Evolutionary conservation across 2,329 filamentous ascomycete species (phyloP).

Genomic region (Aspergillus sp.): DNA sequence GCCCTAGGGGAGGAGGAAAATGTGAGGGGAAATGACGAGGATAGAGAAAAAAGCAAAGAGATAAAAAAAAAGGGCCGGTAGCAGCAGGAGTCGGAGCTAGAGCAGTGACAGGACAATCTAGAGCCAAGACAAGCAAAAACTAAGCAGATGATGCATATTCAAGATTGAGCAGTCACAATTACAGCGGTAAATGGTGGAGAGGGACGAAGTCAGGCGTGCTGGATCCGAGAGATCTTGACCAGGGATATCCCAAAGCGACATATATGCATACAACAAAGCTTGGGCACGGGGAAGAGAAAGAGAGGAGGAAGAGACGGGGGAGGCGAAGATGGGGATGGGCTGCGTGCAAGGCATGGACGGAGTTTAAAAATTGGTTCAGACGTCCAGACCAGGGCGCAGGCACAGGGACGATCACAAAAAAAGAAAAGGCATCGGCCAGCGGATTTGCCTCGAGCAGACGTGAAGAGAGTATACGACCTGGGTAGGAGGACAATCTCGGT

Average conservation of each 20-base stretch:
- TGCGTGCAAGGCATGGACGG: constrained; percentile 29
- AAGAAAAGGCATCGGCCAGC: background rate
- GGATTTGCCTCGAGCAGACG: background rate
- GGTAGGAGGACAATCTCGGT: background rate
- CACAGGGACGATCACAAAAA: constrained; percentile 23
- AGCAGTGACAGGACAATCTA: constrained; percentile 25
- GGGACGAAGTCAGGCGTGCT: constrained; percentile 9
- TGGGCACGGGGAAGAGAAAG: constrained; percentile 12
- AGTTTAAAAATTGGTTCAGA: constrained; percentile 16
- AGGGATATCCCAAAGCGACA: constrained; percentile 13
- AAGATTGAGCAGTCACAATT: constrained; percentile 26
- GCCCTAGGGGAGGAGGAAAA: constrained; percentile 5
- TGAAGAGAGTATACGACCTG: background rate
- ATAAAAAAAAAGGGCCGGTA: constrained; percentile 4
- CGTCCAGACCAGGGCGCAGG: constrained; percentile 16
- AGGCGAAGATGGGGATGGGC: constrained; percentile 1
- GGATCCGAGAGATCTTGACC: constrained; percentile 11
- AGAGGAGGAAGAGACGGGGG: background rate
- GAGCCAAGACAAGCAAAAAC: constrained; percentile 44
- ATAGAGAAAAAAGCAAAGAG: constrained; percentile 12
- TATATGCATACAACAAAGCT: background rate
- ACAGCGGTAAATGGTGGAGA: constrained; percentile 3
- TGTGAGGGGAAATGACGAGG: constrained; percentile 9
- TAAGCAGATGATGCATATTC: constrained; percentile 53
- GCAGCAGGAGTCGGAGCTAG: background rate